A percentile compares a stretch with the other conserved stretches of the same genome.
phyloP scores from a whole-genome alignment of 2,329 filamentous ascomycete genomes.

The Colletotrichum paranaense region DNA sequence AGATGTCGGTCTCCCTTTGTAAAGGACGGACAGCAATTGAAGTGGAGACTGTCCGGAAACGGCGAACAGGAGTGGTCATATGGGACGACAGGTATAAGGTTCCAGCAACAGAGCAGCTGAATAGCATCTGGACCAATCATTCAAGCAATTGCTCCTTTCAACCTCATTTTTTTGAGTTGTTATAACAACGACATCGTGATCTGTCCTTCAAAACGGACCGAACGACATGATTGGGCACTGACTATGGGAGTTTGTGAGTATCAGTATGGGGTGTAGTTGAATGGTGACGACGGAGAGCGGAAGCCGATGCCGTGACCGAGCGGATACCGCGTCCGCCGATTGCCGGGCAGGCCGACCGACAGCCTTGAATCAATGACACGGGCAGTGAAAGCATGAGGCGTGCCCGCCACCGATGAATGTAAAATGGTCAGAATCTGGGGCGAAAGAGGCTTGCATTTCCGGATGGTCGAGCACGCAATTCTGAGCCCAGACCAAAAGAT shows the following conservation, averaged over 20 bases:
- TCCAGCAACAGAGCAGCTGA: not conserved
- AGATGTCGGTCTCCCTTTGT: too few species aligned
- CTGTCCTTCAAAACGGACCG: too few species aligned
- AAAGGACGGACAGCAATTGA: not conserved
- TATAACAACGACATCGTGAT: too few species aligned
- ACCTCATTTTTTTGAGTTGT: too few species aligned
- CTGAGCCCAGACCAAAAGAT: conserved; percentile 6
- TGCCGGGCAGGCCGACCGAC: conserved; percentile 24
- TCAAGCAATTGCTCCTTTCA: too few species aligned
- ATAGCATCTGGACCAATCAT: too few species aligned
- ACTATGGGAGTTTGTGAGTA: not conserved
- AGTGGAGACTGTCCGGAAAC: not conserved
- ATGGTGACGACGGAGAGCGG: conserved; percentile 24
- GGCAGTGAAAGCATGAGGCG: not conserved
- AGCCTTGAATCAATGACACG: conserved; percentile 17
- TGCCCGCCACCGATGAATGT: conserved; percentile 28
- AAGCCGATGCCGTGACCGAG: conserved; percentile 31
- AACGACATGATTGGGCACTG: not conserved
- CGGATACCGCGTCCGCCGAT: conserved; percentile 29
- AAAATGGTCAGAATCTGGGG: conserved; percentile 13
- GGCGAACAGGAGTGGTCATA: not conserved
- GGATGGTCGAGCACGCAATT: conserved; percentile 33
- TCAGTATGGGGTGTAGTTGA: not conserved
- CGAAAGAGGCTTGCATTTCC: conserved; percentile 26
- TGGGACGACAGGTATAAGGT: not conserved